Evolutionary conservation across 495 filamentous ascomycete species (phyloP).

Genomic region (Hypomontagnella monticulosa): DNA sequence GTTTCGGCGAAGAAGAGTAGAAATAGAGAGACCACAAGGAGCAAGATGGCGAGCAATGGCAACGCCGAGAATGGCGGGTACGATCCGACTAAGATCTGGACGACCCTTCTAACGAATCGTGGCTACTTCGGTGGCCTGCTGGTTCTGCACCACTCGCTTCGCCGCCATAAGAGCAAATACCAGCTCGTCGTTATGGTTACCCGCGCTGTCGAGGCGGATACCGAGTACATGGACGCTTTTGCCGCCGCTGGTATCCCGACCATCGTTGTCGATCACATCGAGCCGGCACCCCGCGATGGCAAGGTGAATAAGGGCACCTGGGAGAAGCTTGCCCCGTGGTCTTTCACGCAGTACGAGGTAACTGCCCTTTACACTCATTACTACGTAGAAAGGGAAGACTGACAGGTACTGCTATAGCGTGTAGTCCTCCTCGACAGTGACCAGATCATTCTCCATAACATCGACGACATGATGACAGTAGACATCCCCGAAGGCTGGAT

Average conservation of each 20-base stretch:
- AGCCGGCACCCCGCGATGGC: slow-evolving; percentile 50
- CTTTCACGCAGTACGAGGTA: slow-evolving; percentile 54
- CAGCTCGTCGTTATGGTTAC: slow-evolving; percentile 55
- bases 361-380: neutral
- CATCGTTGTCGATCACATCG: slow-evolving; percentile 52
- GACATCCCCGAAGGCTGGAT: slow-evolving; percentile 49
- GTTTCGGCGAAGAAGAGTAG: neutral
- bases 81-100: slow-evolving; percentile 54
- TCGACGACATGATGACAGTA: slow-evolving; percentile 54
- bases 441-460: slow-evolving; percentile 52
- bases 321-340: slow-evolving; percentile 56
- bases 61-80: slow-evolving; percentile 30
- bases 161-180: slow-evolving; percentile 47
- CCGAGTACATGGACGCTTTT: slow-evolving; percentile 53
- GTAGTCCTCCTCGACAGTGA: slow-evolving; percentile 55
- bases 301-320: slow-evolving; percentile 54
- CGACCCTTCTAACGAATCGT: slow-evolving; percentile 52
- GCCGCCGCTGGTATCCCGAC: slow-evolving; percentile 51
- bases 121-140: slow-evolving; percentile 51
- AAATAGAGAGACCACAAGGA: neutral
- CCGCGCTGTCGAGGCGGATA: slow-evolving; percentile 50
- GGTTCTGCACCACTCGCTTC: slow-evolving; percentile 52
- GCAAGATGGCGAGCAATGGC: slow-evolving; percentile 31
- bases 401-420: slow-evolving; percentile 34
- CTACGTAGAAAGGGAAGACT: slow-evolving; percentile 1